Evolutionary conservation across 192 early-diverging fungal genomes (phyloP).

Genomic region (Chytriomyces sp.): DNA sequence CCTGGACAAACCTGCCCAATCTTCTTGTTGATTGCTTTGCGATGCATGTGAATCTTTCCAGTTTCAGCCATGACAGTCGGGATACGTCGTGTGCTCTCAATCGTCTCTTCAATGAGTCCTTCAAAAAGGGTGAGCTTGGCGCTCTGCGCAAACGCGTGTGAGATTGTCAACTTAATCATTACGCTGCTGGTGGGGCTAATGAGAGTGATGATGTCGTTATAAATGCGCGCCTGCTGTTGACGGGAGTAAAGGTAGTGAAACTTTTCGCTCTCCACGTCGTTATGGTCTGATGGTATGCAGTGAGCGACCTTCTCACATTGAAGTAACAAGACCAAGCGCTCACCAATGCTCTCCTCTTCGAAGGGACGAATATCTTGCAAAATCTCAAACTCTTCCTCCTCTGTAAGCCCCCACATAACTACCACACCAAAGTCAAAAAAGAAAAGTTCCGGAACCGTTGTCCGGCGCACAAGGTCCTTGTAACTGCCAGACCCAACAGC

Average conservation of each 20-base stretch:
- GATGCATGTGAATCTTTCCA: constrained; percentile 72
- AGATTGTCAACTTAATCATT: constrained; percentile 93
- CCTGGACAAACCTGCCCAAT: constrained; percentile 71
- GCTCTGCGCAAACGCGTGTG: constrained; percentile 94
- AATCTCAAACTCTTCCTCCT: constrained; percentile 75
- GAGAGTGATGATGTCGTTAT: constrained; percentile 85
- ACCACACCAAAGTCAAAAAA: constrained; percentile 94
- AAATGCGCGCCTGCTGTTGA: constrained; percentile 69
- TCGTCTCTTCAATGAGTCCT: constrained; percentile 89
- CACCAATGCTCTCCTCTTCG: constrained; percentile 68
- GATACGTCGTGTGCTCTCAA: constrained; percentile 85
- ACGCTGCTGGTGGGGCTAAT: constrained; percentile 43
- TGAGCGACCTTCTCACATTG: background rate
- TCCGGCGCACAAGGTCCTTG: constrained; percentile 27
- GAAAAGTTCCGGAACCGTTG: constrained; percentile 67
- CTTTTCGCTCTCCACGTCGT: constrained; percentile 70
- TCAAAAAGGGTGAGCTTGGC: constrained; percentile 95
- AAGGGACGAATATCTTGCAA: constrained; percentile 72
- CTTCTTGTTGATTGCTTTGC: constrained; percentile 90
- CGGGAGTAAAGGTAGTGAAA: constrained; percentile 81
- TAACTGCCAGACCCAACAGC: constrained; percentile 23
- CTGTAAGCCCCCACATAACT: constrained; percentile 94
- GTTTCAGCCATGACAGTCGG: constrained; percentile 92
- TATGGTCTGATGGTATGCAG: constrained; percentile 14
- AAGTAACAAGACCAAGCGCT: background rate